Evolutionary conservation across 208 protist genomes (phyloP).

Genomic region (Angomonas deanei): DNA sequence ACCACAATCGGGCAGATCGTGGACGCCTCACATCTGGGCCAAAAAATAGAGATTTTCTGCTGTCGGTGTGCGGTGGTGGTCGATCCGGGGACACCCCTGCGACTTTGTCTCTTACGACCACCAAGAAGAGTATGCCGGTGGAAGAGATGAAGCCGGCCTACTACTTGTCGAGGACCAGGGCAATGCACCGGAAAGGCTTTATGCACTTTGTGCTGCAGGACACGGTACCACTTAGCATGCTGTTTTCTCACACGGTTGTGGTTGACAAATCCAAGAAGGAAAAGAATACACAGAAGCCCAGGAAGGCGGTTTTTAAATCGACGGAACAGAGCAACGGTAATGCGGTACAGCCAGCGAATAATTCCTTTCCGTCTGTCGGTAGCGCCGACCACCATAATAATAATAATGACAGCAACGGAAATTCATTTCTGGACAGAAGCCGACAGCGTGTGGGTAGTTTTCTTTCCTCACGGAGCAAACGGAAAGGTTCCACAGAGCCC

Average conservation of each 20-base stretch:
- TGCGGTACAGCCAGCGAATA: no score
- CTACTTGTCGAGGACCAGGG: background rate
- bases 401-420: no score
- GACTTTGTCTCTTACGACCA: no score
- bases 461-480: no score
- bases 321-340: background rate
- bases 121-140: no score
- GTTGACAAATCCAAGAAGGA: background rate
- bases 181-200: slow-evolving; percentile 23
- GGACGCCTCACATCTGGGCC: background rate
- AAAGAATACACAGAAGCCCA: background rate
- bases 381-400: no score
- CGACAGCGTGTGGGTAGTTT: no score
- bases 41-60: background rate
- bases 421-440: no score
- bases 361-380: no score
- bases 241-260: background rate
- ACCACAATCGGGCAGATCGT: background rate
- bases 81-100: background rate
- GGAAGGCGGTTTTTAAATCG: background rate
- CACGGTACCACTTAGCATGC: slow-evolving; percentile 23
- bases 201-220: slow-evolving; percentile 48
- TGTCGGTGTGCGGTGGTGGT: background rate
- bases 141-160: background rate
- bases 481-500: no score